These are phyloP conservation scores for Coniochaeta prunicola DNA, from an alignment of 2,329 filamentous ascomycete species.

Conservation along the genomic window DNA sequence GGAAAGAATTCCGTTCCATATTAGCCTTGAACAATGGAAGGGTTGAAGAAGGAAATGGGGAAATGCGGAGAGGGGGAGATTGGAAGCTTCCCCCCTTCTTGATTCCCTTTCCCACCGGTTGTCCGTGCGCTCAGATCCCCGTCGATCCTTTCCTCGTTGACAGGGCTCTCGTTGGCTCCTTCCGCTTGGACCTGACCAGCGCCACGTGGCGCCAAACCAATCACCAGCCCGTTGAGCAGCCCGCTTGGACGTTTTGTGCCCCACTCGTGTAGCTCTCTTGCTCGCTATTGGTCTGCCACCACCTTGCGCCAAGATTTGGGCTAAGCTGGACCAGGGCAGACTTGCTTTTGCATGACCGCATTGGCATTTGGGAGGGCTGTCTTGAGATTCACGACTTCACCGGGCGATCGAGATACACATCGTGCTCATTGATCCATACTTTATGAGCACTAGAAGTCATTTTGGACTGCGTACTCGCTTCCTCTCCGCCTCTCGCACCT, in stretches of 20 bases:
- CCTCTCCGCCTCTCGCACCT: not conserved
- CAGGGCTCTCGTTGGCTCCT: not conserved
- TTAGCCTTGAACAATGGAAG: not conserved
- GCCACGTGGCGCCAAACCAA: not conserved
- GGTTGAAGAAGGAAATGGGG: constrained; percentile 1
- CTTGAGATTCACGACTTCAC: too few relatives aligned
- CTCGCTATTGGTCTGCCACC: not conserved
- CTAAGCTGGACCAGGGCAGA: too few relatives aligned
- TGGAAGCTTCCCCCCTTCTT: not conserved
- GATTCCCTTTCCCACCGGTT: not conserved
- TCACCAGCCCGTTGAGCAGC: not conserved
- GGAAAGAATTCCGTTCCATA: not conserved
- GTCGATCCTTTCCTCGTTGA: not conserved
- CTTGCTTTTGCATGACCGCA: too few relatives aligned
- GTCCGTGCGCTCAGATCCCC: not conserved
- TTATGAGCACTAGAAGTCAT: too few relatives aligned
- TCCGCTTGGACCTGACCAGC: not conserved
- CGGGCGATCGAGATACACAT: too few relatives aligned
- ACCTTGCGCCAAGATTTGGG: too few relatives aligned
- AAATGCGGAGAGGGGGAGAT: not conserved
- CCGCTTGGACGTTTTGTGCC: not conserved
- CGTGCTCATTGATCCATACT: too few relatives aligned
- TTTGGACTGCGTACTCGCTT: not conserved
- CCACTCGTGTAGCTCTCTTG: not conserved
- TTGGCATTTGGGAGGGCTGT: too few relatives aligned